A percentile compares a stretch with the other conserved stretches of the same genome.
Evolutionary conservation across 768 basidiomycete genomes (phyloP).

Genomic region (Calvatia gigantea): DNA sequence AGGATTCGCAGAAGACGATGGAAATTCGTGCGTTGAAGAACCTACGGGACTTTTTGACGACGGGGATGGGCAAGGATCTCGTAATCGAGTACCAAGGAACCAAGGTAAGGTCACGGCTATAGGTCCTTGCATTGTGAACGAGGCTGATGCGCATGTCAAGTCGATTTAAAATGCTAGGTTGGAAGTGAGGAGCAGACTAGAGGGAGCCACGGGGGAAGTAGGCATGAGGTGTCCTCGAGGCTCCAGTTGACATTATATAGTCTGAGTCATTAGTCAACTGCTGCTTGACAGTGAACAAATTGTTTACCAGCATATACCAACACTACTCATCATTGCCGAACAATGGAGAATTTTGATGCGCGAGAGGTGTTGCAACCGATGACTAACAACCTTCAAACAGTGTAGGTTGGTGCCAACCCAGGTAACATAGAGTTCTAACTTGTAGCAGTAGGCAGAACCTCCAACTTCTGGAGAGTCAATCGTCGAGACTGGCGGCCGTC

Average conservation of each 20-base stretch:
- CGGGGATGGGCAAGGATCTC: slow-evolving; percentile 63
- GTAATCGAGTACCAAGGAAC: slow-evolving; percentile 48
- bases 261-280: not conserved
- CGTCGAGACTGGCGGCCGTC: not conserved
- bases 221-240: slow-evolving; percentile 23
- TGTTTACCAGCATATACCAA: not conserved
- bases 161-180: slow-evolving; percentile 38
- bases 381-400: not conserved
- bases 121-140: slow-evolving; percentile 4
- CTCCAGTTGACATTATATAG: slow-evolving; percentile 3
- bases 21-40: slow-evolving; percentile 83
- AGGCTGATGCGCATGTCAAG: slow-evolving; percentile 44
- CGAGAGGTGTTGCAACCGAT: slow-evolving; percentile 1
- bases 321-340: not conserved
- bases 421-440: not conserved
- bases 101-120: slow-evolving; percentile 29
- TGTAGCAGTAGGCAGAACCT: not conserved
- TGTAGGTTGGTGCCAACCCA: not conserved
- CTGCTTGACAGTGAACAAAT: not conserved
- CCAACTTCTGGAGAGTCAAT: slow-evolving; percentile 2
- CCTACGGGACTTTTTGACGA: slow-evolving; percentile 63
- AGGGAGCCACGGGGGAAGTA: not conserved
- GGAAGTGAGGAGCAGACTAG: not conserved
- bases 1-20: slow-evolving; percentile 79
- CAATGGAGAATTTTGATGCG: not conserved